phyloP scores from a whole-genome alignment of 2,329 filamentous ascomycete species.

The Zymoseptoria tritici region DNA sequence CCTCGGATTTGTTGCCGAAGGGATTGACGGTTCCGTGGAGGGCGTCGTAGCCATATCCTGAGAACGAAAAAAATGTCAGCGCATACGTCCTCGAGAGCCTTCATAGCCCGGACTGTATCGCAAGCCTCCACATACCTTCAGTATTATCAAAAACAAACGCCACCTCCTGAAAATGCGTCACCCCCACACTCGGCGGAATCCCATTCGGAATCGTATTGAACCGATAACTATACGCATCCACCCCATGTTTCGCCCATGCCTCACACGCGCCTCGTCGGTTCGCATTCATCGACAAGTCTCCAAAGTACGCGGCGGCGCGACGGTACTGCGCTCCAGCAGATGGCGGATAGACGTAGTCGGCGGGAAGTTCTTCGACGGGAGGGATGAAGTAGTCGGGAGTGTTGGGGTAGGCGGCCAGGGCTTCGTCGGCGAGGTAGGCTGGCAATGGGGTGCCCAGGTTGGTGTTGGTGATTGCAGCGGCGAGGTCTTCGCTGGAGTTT shows the following conservation, averaged over 20 bases:
- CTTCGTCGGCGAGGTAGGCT: conserved; percentile 26
- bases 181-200: conserved; percentile 36
- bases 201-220: conserved; percentile 52
- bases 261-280: conserved; percentile 48
- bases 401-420: conserved; percentile 48
- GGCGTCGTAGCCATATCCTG: conserved; percentile 36
- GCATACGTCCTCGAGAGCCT: too few species aligned
- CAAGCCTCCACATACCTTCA: too few species aligned
- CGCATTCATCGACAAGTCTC: conserved; percentile 51
- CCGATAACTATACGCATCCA: conserved; percentile 54
- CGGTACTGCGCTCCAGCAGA: conserved; percentile 45
- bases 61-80: conserved; percentile 3
- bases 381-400: conserved; percentile 45
- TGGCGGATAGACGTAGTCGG: conserved; percentile 32
- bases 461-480: conserved; percentile 32
- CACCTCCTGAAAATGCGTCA: conserved; percentile 49
- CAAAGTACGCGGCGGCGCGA: conserved; percentile 47
- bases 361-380: conserved; percentile 29
- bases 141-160: conserved; percentile 28
- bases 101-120: too few species aligned
- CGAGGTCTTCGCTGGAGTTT: conserved; percentile 49
- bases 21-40: conserved; percentile 27
- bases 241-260: conserved; percentile 41
- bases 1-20: conserved; percentile 30
- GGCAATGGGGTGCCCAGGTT: conserved; percentile 14